phyloP scores from a whole-genome alignment of 1,139 yeast species.

The Hyphopichia khmerensis region DNA sequence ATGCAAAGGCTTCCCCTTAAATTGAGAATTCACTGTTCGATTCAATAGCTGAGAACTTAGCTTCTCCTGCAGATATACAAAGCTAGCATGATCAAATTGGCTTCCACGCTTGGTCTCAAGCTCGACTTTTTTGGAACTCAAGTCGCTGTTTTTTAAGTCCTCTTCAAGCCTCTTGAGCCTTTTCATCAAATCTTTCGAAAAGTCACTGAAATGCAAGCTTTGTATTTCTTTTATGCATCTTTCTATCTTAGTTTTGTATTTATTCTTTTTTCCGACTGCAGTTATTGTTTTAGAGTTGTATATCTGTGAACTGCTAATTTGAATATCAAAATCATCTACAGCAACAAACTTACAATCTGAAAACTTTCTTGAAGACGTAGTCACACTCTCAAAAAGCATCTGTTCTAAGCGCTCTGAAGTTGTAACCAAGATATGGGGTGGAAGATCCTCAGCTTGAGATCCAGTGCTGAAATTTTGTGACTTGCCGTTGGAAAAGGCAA shows the following conservation, averaged over 20 bases:
- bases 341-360: slow-evolving; percentile 16
- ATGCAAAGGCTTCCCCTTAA: background rate
- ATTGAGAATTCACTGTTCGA: background rate
- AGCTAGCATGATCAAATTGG: slow-evolving; percentile 9
- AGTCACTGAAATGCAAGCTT: background rate
- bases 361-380: slow-evolving; percentile 6
- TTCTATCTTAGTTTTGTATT: slow-evolving; percentile 13
- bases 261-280: slow-evolving; percentile 6
- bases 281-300: slow-evolving; percentile 2
- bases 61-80: slow-evolving; percentile 9
- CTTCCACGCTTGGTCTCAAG: background rate
- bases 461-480: background rate
- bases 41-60: slow-evolving; percentile 6
- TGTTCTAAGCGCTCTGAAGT: slow-evolving; percentile 15
- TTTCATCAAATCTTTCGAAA: background rate
- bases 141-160: too few species aligned
- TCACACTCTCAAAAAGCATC: slow-evolving; percentile 4
- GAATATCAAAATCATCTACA: slow-evolving; percentile 23
- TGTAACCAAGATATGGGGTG: slow-evolving; percentile 25
- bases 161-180: background rate
- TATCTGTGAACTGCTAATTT: slow-evolving; percentile 1
- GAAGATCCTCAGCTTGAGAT: background rate
- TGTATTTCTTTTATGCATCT: slow-evolving; percentile 13
- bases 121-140: too few species aligned
- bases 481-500: slow-evolving; percentile 7